Evolutionary conservation across 2,329 filamentous ascomycete genomes (phyloP), one percentile per base, ranked within the genome.

Genomic region (Fusarium torreyae): DNA sequence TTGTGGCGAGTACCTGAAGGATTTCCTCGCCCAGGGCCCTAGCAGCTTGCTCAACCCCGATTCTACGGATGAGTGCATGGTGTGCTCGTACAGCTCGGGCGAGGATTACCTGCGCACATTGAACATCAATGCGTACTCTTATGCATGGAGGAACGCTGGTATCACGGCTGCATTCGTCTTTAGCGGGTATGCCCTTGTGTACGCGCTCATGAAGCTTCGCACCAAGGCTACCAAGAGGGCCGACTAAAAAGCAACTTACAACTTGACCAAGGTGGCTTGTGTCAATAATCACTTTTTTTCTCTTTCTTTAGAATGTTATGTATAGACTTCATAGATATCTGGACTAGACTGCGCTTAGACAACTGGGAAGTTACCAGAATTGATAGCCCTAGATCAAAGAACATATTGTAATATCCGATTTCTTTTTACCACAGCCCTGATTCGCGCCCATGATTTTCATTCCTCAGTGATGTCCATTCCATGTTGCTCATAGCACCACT

Each of bases 111-210:
- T 92, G 4, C 71, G 77, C 3, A 87, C 83, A 0, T 66, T 92
- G 14, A 91, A 92, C 73, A 71, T 92, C 9, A 81, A 82, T 2
- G 82, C 88, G 6, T 88, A 91, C 68, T 87, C 83, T 63, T 89
- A 88, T 69, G 90, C 88, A 0, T 93, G 91, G 91, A 83, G 91
- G 49, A 84, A 92, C 76, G 87, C 87, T 0, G 90, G 74, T 0
- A 88, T 91, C 48, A 83, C 86, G 4, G 85, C 85, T 2, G 78
- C 88, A 7, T 90, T 90, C 68, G 85, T 81, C 2, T 62, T 87
- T 39, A 85, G 82, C 57, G 86, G 83, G 2, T 91, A 91, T 54
- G 75, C 74, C 0, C 44, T 84, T 50, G 83, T 85, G 8, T 84
- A 81, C 57, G 59, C 71, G 3, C 73, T 85, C 54, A 85, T 85